Evolutionary conservation across 192 early-diverging fungal genomes (phyloP), one percentile per base, ranked within the genome.

Genomic region (Spizellomyces sp.): DNA sequence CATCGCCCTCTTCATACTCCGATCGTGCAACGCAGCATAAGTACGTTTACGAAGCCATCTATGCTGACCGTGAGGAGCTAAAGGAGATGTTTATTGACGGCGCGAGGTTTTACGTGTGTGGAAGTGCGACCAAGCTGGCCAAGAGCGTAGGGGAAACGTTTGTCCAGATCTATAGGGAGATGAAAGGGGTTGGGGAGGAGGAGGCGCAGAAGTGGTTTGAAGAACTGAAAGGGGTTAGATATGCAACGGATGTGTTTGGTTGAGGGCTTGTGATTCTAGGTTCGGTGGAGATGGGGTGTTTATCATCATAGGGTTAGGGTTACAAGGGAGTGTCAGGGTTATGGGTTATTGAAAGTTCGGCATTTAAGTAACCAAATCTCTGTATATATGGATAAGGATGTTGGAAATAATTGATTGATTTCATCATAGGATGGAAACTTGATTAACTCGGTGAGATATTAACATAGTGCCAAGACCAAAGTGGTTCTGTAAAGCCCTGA

Each of bases 191-290:
- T 17, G 14, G 12, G 1, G 15, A 22, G 15, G 15, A 61, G 4
- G 59, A 61, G 41, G 59, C 59, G 14, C 14, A 12, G 15, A 36
- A 61, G 22, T 61, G 59, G 59, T 61, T 19, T 61, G 59, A 61
- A 61, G 41, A 27, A 22, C 2, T 17, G 22, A 61, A 61, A 36
- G 59, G 59, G 14, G 59, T 19, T 2, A 14, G 59, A 27, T 61
- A 19, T 61, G 59, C 59, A 3, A 61, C 59, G 22, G 59, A 61
- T 22, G 15, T 61, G 15, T 61, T 22, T 4, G 27, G 27, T 3
- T 36, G 27, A 36, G n/a, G n/a, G n/a, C n/a, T 36, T 36, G 27
- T 2, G 27, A 36, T 36, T 0, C 27, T 36, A 36, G 27, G 27
- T 36, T 36, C 27, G 3, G 27, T 36, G n/a, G n/a, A n/a, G n/a